Evolutionary conservation across 2,329 filamentous ascomycete genomes (phyloP).

Genomic region (Graphilbum fragrans): DNA sequence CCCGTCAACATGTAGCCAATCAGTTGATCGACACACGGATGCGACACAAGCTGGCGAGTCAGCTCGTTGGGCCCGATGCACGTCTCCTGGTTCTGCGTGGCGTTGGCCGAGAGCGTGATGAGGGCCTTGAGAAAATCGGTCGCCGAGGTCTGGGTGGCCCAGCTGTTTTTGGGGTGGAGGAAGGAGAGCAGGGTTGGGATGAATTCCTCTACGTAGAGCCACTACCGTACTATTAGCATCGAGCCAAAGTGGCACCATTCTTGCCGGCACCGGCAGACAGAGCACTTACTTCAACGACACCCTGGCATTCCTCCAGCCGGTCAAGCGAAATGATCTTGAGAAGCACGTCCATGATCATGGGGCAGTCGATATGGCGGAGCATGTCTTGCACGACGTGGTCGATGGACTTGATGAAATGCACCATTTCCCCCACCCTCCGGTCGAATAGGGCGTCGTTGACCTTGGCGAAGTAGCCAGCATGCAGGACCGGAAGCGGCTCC

Average conservation of each 20-base stretch:
- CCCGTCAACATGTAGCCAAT: slow-evolving; percentile 85
- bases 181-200: slow-evolving; percentile 81
- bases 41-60: slow-evolving; percentile 86
- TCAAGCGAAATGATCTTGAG: slow-evolving; percentile 96
- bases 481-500: slow-evolving; percentile 80
- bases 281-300: slow-evolving; percentile 67
- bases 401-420: slow-evolving; percentile 74
- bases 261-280: background rate
- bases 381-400: slow-evolving; percentile 74
- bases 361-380: slow-evolving; percentile 88
- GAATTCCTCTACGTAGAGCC: slow-evolving; percentile 81
- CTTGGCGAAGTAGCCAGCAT: slow-evolving; percentile 97
- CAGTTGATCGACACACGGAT: slow-evolving; percentile 70
- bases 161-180: slow-evolving; percentile 71
- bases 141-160: slow-evolving; percentile 88
- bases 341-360: slow-evolving; percentile 95
- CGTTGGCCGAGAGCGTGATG: slow-evolving; percentile 96
- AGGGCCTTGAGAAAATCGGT: slow-evolving; percentile 98
- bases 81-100: slow-evolving; percentile 95
- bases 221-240: slow-evolving; percentile 35
- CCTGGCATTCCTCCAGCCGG: slow-evolving; percentile 79
- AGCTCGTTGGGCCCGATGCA: slow-evolving; percentile 97
- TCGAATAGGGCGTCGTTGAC: slow-evolving; percentile 97
- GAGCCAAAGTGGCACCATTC: background rate
- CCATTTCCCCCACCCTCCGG: slow-evolving; percentile 96